Evolutionary conservation across 1,284 basidiomycete species (phyloP).

Genomic region (Cystobasidium pallidum): DNA sequence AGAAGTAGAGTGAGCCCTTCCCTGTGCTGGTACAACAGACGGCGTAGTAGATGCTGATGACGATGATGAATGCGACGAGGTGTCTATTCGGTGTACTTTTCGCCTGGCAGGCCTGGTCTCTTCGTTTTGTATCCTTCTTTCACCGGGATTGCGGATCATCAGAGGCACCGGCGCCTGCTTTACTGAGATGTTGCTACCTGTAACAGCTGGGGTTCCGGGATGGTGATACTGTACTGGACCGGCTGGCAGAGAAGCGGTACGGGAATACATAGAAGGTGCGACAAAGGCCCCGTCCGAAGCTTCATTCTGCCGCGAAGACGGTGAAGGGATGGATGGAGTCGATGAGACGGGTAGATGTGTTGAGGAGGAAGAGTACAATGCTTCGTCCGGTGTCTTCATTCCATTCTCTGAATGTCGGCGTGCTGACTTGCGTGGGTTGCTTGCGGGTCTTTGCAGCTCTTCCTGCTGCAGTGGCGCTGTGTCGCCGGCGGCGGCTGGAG

Average conservation of each 20-base stretch:
- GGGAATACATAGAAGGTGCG: slow-evolving; percentile 15
- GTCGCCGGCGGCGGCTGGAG: not conserved
- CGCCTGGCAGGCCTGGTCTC: slow-evolving; percentile 32
- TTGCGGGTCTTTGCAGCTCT: not conserved
- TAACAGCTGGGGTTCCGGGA: slow-evolving; percentile 5
- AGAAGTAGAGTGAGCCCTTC: slow-evolving; percentile 13
- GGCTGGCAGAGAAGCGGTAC: not conserved
- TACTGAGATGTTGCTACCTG: not conserved
- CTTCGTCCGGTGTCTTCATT: slow-evolving; percentile 30
- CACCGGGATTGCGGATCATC: slow-evolving; percentile 3
- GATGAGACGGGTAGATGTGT: not conserved
- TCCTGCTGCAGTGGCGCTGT: not conserved
- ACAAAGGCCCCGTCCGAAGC: not conserved
- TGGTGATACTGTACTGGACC: not conserved
- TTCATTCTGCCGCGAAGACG: not conserved
- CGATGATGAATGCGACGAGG: not conserved
- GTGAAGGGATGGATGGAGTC: slow-evolving; percentile 5
- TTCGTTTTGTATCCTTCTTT: slow-evolving; percentile 21
- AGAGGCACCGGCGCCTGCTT: not conserved
- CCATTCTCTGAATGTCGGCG: slow-evolving; percentile 33
- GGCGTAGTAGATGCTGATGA: not conserved
- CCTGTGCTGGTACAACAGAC: not conserved
- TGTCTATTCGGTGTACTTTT: slow-evolving; percentile 38
- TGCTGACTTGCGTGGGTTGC: slow-evolving; percentile 20
- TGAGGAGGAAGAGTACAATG: not conserved